These are phyloP conservation scores for Backusella parvicylindrica DNA, from an alignment of 192 early-diverging fungal species.

Conservation along the genomic window DNA sequence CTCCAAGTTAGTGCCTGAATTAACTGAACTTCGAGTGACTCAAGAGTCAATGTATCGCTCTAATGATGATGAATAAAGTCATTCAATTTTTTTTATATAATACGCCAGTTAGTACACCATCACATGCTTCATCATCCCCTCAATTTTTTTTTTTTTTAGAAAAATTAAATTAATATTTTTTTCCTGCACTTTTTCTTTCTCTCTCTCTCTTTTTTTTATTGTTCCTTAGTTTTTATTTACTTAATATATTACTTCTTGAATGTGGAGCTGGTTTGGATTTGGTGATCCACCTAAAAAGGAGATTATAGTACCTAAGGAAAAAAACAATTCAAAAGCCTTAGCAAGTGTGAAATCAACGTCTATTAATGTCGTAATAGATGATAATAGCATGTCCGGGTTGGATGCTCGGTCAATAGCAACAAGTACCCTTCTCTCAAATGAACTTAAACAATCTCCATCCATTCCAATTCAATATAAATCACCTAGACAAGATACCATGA, in stretches of 20 bases:
- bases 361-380: neutral
- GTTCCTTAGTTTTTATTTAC: neutral
- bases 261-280: neutral
- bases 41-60: slow-evolving; percentile 82
- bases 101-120: neutral
- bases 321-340: neutral
- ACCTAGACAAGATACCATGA: neutral
- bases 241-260: neutral
- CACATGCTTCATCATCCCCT: neutral
- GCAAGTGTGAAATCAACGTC: slow-evolving; percentile 7
- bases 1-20: slow-evolving; percentile 72
- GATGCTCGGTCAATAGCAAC: neutral
- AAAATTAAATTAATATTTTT: neutral
- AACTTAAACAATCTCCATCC: neutral
- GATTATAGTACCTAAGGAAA: neutral
- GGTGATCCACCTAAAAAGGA: neutral
- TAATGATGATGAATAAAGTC: slow-evolving; percentile 29
- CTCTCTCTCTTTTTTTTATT: neutral
- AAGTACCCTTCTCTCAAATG: neutral
- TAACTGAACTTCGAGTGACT: slow-evolving; percentile 88
- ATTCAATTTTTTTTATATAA: neutral
- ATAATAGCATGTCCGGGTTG: neutral
- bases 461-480: slow-evolving; percentile 3
- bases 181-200: neutral
- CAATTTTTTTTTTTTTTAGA: neutral